A percentile compares a stretch with the other conserved stretches of the same genome.
Evolutionary conservation across 108 stramenopile genomes (phyloP).

Genomic region (Discostella pseudostelligera): DNA sequence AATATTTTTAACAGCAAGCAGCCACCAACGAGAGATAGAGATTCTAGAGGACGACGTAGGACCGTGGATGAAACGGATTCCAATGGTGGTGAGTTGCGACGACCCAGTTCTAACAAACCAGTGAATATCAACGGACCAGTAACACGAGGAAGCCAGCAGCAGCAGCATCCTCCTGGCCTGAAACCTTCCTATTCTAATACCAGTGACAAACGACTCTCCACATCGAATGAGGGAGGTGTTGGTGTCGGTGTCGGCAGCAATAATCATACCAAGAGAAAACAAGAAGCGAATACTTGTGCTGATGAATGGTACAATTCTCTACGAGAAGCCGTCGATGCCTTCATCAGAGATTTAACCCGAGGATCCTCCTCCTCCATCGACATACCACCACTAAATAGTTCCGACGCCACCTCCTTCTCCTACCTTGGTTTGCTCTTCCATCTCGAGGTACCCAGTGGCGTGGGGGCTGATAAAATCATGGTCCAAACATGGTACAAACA

Average conservation of each 20-base stretch:
- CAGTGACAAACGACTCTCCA: neutral
- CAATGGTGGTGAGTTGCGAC: neutral
- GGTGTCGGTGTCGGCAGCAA: neutral
- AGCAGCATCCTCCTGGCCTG: neutral
- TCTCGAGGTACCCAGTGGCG: slow-evolving; percentile 32
- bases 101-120: no score
- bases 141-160: slow-evolving; percentile 1
- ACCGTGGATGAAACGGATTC: neutral
- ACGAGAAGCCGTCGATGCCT: slow-evolving; percentile 26
- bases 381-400: slow-evolving; percentile 22
- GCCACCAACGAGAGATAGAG: neutral
- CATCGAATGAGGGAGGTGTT: neutral
- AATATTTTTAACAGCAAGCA: neutral
- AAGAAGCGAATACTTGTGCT: neutral
- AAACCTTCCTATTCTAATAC: neutral
- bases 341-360: slow-evolving; percentile 36
- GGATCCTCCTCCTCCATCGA: slow-evolving; percentile 4
- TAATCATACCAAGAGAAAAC: neutral
- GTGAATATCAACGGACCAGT: no score
- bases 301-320: neutral
- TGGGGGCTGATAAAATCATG: slow-evolving; percentile 4
- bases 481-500: slow-evolving; percentile 33
- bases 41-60: no score
- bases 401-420: slow-evolving; percentile 23
- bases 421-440: slow-evolving; percentile 33